Base-by-base conservation (phyloP, 2,329 filamentous ascomycete genomes). In the Pseudogymnoascus sp. region DNA sequence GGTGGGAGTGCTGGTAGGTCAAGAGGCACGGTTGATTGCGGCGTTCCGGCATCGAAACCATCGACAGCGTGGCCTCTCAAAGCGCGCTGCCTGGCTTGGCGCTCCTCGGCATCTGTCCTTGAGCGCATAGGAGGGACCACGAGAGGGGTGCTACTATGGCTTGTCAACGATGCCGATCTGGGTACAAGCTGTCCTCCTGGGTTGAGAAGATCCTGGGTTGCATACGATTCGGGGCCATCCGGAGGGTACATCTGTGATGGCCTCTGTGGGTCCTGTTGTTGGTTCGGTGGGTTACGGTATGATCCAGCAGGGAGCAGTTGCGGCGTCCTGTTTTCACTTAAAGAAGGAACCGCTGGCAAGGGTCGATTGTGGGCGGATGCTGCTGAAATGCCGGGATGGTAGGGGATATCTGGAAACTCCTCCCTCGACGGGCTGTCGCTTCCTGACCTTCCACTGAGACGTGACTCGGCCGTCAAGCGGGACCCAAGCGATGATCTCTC, bases 361-460 rank as follows among this genome's bases (percentile, higher is more conserved):
- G 76, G 92, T 76, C 77, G 85, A 79, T 69, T 85, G 83, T 53
- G 63, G 88, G 74, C 62, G 85, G 86, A 61, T 79, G 80, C 69
- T 76, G 79, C 79, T 66, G 84, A 78, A 72, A 92, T 85, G 40
- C 91, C 91, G 16, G 92, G 92, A 70, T 97, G 92, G 73, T 95
- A 99, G 73, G 96, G 96, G 72, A 97, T 86, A 69, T 96, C 94
- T 16, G 89, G 90, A 66, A 91, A 90, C 63, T 92, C 91, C 47
- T 89, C 86, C 67, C 84, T 84, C 37, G 78, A 76, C 1, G 87
- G 86, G 28, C 87, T 90, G 38, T 90, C 86, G 68, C 84, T 86
- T 14, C 75, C 76, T 38, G 79, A 81, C 59, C 74, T 75, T 53
- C 68, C 70, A 67, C 64, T 79, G 70, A 63, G 74, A 71, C 59